Percentiles rank a stretch among this genome's conserved stretches.
phyloP scores from a whole-genome alignment of 768 basidiomycete genomes.

The Pulveroboletus frians region DNA sequence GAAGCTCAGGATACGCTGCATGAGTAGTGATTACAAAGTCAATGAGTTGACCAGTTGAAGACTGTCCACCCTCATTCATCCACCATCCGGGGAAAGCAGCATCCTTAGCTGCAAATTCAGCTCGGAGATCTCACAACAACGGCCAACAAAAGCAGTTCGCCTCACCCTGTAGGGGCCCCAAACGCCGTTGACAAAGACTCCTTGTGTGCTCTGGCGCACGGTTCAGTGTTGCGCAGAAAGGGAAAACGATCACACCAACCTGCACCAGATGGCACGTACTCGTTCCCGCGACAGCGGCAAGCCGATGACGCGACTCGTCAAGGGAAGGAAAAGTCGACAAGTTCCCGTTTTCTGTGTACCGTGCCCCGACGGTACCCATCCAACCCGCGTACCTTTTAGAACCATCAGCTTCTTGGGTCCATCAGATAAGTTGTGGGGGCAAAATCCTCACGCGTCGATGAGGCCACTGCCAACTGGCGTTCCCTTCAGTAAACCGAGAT shows the following conservation, averaged over 20 bases:
- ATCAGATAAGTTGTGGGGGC: not conserved
- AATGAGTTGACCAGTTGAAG: conserved; percentile 91
- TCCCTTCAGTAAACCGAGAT: conserved; percentile 79
- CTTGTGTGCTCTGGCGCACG: conserved; percentile 60
- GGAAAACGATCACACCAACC: conserved; percentile 33
- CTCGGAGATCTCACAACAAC: not conserved
- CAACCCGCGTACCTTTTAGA: conserved; percentile 80
- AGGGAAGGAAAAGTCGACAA: conserved; percentile 56
- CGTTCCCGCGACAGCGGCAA: conserved; percentile 94
- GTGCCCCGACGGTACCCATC: conserved; percentile 91
- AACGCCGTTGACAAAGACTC: conserved; percentile 84
- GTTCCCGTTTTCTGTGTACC: conserved; percentile 50
- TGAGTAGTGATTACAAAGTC: conserved; percentile 95
- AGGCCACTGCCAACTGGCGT: conserved; percentile 92
- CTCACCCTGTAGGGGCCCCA: conserved; percentile 85
- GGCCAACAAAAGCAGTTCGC: not conserved
- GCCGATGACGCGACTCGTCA: conserved; percentile 70
- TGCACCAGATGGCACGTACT: conserved; percentile 95
- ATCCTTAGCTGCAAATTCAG: conserved; percentile 42
- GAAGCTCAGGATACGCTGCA: conserved; percentile 70
- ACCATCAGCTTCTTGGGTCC: not conserved
- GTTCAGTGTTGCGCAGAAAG: not conserved
- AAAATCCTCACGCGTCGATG: conserved; percentile 77
- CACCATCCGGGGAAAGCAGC: conserved; percentile 92
- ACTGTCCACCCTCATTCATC: conserved; percentile 99